Conservation (phyloP, 106 monocot genomes). For the Platanthera guangdongensis region DNA sequence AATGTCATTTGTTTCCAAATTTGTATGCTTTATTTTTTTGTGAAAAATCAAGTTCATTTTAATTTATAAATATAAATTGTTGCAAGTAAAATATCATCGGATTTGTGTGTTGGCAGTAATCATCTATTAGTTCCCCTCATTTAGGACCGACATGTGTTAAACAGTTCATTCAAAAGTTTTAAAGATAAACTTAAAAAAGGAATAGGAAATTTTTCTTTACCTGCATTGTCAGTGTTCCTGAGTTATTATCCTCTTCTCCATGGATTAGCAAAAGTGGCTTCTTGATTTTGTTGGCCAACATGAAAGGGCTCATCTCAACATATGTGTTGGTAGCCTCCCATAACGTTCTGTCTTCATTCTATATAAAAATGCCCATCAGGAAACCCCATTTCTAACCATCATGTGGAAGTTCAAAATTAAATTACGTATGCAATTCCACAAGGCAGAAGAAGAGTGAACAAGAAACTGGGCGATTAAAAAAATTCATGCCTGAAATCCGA, state of each 20-base stretch:
- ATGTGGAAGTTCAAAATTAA: neutral
- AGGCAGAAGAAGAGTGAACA: neutral
- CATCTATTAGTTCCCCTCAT: too few species aligned
- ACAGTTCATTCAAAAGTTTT: neutral
- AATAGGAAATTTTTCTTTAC: conserved; percentile 22
- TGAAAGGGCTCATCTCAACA: conserved; percentile 95
- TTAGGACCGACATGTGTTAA: neutral
- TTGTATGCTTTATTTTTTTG: too few species aligned
- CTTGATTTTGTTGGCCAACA: conserved; percentile 96
- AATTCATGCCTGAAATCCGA: conserved; percentile 83
- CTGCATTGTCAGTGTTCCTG: conserved; percentile 98
- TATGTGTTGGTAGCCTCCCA: conserved; percentile 92
- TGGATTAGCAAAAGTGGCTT: conserved; percentile 92
- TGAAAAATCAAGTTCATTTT: too few species aligned
- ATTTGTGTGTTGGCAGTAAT: too few species aligned
- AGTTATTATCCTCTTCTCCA: conserved; percentile 97
- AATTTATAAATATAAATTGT: too few species aligned
- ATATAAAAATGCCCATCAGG: conserved; percentile 5
- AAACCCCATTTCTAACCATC: neutral
- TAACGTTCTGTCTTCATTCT: conserved; percentile 99
- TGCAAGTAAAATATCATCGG: too few species aligned
- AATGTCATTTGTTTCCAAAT: too few species aligned
- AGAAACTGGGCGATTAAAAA: neutral
- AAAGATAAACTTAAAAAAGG: neutral
- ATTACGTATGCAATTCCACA: neutral